phyloP scores from a whole-genome alignment of 352 stramenopile genomes.

The Pilasporangium apinafurcum region DNA sequence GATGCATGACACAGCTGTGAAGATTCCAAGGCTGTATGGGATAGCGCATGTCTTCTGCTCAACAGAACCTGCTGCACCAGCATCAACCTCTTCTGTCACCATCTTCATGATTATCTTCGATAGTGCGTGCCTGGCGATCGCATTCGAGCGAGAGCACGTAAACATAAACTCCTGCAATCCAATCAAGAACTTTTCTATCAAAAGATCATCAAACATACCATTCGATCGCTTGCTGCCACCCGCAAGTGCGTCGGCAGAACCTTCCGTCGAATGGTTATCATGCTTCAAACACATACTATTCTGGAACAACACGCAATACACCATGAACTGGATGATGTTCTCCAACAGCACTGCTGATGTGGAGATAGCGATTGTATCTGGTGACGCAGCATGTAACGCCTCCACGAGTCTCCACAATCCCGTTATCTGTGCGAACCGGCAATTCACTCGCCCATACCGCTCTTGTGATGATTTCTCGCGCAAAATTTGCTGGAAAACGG shows the following conservation, averaged over 20 bases:
- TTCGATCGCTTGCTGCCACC: too few species aligned
- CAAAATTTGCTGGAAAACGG: conserved; percentile 16
- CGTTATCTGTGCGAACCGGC: conserved; percentile 48
- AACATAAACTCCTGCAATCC: conserved; percentile 51
- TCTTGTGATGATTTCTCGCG: neutral
- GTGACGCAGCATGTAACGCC: conserved; percentile 9
- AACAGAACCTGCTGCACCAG: neutral
- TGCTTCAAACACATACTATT: neutral
- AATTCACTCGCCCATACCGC: conserved; percentile 24
- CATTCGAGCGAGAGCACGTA: conserved; percentile 25
- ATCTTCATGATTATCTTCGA: conserved; percentile 10
- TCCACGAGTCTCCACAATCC: conserved; percentile 53
- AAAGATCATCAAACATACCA: conserved; percentile 33
- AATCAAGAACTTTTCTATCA: conserved; percentile 55
- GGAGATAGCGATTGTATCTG: conserved; percentile 1
- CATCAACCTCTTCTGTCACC: neutral
- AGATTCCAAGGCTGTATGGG: conserved; percentile 16
- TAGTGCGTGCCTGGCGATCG: conserved; percentile 18
- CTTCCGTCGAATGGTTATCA: neutral
- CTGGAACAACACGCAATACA: conserved; percentile 11
- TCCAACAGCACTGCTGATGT: conserved; percentile 3
- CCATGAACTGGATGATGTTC: conserved; percentile 19
- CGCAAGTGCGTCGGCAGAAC: neutral
- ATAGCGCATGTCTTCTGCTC: neutral
- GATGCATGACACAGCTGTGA: conserved; percentile 20